phyloP scores from a whole-genome alignment of 495 filamentous ascomycete genomes.

The Aspergillus kassunensis region DNA sequence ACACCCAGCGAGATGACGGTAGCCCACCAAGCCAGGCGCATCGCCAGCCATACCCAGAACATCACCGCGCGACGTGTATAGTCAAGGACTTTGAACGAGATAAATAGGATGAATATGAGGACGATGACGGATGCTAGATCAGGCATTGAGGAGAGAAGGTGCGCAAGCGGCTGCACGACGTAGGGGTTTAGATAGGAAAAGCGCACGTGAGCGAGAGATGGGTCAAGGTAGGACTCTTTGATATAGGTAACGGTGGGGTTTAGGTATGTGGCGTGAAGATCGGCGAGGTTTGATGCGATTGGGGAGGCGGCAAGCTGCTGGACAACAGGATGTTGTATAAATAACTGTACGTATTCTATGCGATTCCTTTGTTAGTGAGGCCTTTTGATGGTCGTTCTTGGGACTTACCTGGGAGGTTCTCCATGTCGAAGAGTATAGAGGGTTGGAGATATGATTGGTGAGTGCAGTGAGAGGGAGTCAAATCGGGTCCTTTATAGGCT shows the following conservation, averaged over 20 bases:
- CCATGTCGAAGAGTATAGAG: conserved; percentile 1
- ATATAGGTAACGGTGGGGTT: conserved; percentile 40
- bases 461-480: background rate
- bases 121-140: conserved; percentile 59
- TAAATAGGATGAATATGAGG: conserved; percentile 51
- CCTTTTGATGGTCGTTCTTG: background rate
- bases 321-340: conserved; percentile 18
- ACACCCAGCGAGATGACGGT: conserved; percentile 43
- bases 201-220: conserved; percentile 39
- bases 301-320: conserved; percentile 24
- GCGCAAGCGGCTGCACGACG: conserved; percentile 29
- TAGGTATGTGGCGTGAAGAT: conserved; percentile 36
- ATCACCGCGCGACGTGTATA: conserved; percentile 63
- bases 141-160: conserved; percentile 49
- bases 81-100: conserved; percentile 64
- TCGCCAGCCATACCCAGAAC: conserved; percentile 64
- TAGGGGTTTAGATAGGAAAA: conserved; percentile 34
- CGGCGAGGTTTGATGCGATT: conserved; percentile 15
- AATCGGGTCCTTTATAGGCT: background rate
- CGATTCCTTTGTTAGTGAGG: background rate
- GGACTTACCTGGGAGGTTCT: conserved; percentile 12
- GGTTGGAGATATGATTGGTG: background rate
- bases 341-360: conserved; percentile 1
- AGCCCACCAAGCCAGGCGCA: conserved; percentile 58
- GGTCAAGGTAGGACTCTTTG: conserved; percentile 33